Percentiles rank a stretch among this genome's conserved stretches.
phyloP scores from a whole-genome alignment of 441 rosid genomes.

The Populus hybrid region DNA sequence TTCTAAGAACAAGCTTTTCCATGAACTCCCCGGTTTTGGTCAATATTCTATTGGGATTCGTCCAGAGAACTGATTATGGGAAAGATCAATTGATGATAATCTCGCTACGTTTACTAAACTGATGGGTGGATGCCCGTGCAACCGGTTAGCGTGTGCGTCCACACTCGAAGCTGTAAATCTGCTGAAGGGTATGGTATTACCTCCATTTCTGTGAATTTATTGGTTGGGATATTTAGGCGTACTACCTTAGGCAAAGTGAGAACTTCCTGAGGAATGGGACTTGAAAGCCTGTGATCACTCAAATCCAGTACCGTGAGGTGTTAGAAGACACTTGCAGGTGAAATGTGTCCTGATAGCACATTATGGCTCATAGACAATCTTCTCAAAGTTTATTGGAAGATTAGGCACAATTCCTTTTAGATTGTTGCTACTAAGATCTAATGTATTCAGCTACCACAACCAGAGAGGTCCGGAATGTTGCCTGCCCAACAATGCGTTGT shows the following conservation, averaged over 20 bases:
- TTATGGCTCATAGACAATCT: slow-evolving; percentile 39
- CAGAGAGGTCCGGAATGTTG: slow-evolving; percentile 45
- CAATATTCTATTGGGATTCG: slow-evolving; percentile 42
- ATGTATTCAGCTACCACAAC: slow-evolving; percentile 49
- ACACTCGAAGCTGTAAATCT: slow-evolving; percentile 34
- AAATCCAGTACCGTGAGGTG: slow-evolving; percentile 39
- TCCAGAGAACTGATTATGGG: slow-evolving; percentile 41
- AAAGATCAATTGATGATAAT: slow-evolving; percentile 38
- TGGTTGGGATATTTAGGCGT: slow-evolving; percentile 27
- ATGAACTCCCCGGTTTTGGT: slow-evolving; percentile 35
- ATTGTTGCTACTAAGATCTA: slow-evolving; percentile 45
- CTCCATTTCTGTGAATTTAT: slow-evolving; percentile 26
- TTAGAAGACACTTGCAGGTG: slow-evolving; percentile 28
- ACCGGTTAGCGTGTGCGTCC: slow-evolving; percentile 44
- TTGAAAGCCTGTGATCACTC: slow-evolving; percentile 54
- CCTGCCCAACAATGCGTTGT: slow-evolving; percentile 48
- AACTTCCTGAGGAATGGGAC: slow-evolving; percentile 28
- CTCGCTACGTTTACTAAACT: slow-evolving; percentile 35
- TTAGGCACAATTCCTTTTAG: slow-evolving; percentile 40
- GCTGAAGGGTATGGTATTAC: slow-evolving; percentile 14
- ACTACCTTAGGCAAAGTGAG: slow-evolving; percentile 24
- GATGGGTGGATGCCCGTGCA: slow-evolving; percentile 47
- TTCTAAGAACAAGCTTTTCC: slow-evolving; percentile 51
- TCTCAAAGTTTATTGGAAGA: slow-evolving; percentile 44
- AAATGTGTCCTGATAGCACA: slow-evolving; percentile 44